A percentile compares a stretch with the other conserved stretches of the same genome.
Evolutionary conservation across 129 eudicot genomes (phyloP).

Genomic region (Pittosporum tobira): DNA sequence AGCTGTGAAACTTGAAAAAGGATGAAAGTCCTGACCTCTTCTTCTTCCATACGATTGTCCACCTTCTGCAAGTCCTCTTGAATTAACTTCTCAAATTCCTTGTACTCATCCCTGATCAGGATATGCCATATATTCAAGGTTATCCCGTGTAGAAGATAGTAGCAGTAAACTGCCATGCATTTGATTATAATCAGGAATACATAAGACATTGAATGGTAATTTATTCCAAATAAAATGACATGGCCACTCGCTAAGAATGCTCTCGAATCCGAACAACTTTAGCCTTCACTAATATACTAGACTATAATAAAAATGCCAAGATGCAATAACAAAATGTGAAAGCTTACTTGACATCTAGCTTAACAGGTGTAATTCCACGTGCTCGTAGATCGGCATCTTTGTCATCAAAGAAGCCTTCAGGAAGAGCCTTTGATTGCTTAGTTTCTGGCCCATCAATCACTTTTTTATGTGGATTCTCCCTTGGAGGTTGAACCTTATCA

Average conservation of each 20-base stretch:
- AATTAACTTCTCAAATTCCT: constrained; percentile 84
- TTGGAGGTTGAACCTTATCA: constrained; percentile 26
- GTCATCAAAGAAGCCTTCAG: constrained; percentile 88
- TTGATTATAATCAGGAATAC: background rate
- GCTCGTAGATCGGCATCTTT: constrained; percentile 94
- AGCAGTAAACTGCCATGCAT: background rate
- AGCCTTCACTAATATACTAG: too few species aligned
- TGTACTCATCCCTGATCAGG: constrained; percentile 81
- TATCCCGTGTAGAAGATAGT: background rate
- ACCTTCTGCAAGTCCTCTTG: constrained; percentile 77
- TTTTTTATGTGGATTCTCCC: constrained; percentile 13
- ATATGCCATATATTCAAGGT: constrained; percentile 17
- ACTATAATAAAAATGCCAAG: too few species aligned
- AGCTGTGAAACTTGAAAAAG: background rate
- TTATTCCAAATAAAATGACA: too few species aligned
- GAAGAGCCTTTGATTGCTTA: constrained; percentile 51
- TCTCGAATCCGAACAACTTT: too few species aligned
- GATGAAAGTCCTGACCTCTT: constrained; percentile 51
- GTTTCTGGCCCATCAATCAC: constrained; percentile 14
- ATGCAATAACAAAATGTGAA: too few species aligned
- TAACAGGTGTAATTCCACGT: constrained; percentile 80
- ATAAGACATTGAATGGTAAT: too few species aligned
- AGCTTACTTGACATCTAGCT: constrained; percentile 77
- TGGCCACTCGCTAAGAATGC: too few species aligned
- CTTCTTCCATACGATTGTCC: constrained; percentile 86